Evolutionary conservation across 106 monocot species (phyloP).

Genomic region (Alisma plantagoaquatica): DNA sequence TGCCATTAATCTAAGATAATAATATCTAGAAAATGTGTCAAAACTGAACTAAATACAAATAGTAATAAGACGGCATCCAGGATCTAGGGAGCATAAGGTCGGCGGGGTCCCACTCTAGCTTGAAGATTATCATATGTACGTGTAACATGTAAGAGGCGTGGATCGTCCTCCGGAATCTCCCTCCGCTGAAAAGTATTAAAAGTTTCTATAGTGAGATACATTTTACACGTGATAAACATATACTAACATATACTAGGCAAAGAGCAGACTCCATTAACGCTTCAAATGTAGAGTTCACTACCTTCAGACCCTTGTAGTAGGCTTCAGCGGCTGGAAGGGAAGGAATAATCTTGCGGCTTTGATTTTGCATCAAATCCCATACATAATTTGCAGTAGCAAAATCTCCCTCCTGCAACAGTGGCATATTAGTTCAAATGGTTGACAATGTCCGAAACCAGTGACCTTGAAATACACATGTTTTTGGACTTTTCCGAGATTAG

Average conservation of each 20-base stretch:
- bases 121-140: constrained; percentile 41
- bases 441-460: no score
- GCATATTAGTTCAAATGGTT: not conserved
- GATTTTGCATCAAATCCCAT: constrained; percentile 80
- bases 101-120: constrained; percentile 27
- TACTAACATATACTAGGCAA: not conserved
- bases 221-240: not conserved
- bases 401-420: constrained; percentile 51
- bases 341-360: constrained; percentile 52
- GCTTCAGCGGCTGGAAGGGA: constrained; percentile 59
- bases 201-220: not conserved
- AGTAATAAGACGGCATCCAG: not conserved
- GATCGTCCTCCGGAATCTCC: constrained; percentile 80
- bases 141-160: constrained; percentile 55
- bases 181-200: constrained; percentile 34
- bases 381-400: constrained; percentile 80
- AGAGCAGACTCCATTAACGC: no score
- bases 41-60: no score
- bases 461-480: no score
- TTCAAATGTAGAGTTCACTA: constrained; percentile 19
- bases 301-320: constrained; percentile 83
- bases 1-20: no score
- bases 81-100: not conserved
- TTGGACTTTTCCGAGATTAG: not conserved
- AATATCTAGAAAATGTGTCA: no score